Evolutionary conservation across 306 rosid genomes (phyloP).

Genomic region (Cucurbita moschata): DNA sequence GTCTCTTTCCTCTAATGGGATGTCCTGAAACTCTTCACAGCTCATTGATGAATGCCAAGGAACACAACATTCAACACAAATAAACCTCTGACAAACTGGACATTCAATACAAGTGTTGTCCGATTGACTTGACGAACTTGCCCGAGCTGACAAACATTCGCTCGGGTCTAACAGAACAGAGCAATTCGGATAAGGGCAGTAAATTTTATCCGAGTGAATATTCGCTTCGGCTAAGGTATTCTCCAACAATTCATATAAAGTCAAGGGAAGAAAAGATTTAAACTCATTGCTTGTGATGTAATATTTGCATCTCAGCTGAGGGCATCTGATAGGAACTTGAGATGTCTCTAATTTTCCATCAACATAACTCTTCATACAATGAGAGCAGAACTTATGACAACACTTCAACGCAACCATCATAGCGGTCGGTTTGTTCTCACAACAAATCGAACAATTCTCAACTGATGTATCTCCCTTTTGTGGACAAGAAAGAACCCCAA

Average conservation of each 20-base stretch:
- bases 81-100: constrained; percentile 70
- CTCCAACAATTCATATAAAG: constrained; percentile 53
- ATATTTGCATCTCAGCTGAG: constrained; percentile 69
- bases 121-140: constrained; percentile 71
- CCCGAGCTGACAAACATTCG: constrained; percentile 51
- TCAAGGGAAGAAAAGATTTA: constrained; percentile 63
- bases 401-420: constrained; percentile 79
- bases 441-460: constrained; percentile 76
- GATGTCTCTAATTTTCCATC: constrained; percentile 53
- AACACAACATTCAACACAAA: constrained; percentile 69
- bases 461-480: constrained; percentile 33
- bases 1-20: constrained; percentile 73
- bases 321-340: constrained; percentile 76
- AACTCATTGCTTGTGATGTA: constrained; percentile 49
- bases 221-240: constrained; percentile 48
- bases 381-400: constrained; percentile 79
- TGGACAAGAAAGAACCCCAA: constrained; percentile 58
- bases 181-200: constrained; percentile 83
- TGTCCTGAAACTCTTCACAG: constrained; percentile 66
- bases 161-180: constrained; percentile 62
- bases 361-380: constrained; percentile 65
- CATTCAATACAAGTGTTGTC: constrained; percentile 73
- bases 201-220: constrained; percentile 42
- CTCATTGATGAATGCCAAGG: constrained; percentile 91
- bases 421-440: constrained; percentile 62